Conservation (phyloP, 352 stramenopile genomes). For the Phytopythium chamaehyphon region DNA sequence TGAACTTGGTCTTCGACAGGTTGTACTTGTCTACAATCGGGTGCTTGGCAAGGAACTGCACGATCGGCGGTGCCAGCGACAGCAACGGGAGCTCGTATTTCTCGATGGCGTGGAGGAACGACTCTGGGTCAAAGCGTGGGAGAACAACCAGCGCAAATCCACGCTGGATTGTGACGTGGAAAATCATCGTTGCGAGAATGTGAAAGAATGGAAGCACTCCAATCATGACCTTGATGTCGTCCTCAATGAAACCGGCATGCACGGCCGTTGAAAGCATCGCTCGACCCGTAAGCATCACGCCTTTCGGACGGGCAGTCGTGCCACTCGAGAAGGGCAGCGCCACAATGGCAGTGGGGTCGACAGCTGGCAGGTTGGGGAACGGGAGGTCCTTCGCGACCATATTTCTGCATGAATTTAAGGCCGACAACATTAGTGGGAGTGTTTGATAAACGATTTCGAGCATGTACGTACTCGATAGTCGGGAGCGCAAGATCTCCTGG, state of each 20-base stretch:
- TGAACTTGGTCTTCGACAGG: slow-evolving; percentile 52
- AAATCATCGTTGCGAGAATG: slow-evolving; percentile 88
- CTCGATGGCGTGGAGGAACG: slow-evolving; percentile 83
- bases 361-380: slow-evolving; percentile 10
- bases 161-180: slow-evolving; percentile 80
- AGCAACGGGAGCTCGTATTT: slow-evolving; percentile 30
- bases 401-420: neutral
- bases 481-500: slow-evolving; percentile 8
- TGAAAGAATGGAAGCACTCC: slow-evolving; percentile 93
- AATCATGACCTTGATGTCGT: slow-evolving; percentile 28
- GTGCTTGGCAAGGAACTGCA: slow-evolving; percentile 73
- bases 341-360: slow-evolving; percentile 15
- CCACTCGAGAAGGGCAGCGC: slow-evolving; percentile 89
- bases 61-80: slow-evolving; percentile 77
- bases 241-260: slow-evolving; percentile 38
- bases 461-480: slow-evolving; percentile 22
- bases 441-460: neutral
- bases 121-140: slow-evolving; percentile 86
- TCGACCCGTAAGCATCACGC: slow-evolving; percentile 82
- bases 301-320: slow-evolving; percentile 86
- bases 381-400: slow-evolving; percentile 15
- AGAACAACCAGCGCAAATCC: slow-evolving; percentile 79
- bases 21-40: slow-evolving; percentile 87
- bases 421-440: neutral
- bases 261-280: slow-evolving; percentile 77